Percentiles rank a stretch among this genome's conserved stretches.
Evolutionary conservation across 2,329 filamentous ascomycete species (phyloP).

Genomic region (Thelonectria discophora): DNA sequence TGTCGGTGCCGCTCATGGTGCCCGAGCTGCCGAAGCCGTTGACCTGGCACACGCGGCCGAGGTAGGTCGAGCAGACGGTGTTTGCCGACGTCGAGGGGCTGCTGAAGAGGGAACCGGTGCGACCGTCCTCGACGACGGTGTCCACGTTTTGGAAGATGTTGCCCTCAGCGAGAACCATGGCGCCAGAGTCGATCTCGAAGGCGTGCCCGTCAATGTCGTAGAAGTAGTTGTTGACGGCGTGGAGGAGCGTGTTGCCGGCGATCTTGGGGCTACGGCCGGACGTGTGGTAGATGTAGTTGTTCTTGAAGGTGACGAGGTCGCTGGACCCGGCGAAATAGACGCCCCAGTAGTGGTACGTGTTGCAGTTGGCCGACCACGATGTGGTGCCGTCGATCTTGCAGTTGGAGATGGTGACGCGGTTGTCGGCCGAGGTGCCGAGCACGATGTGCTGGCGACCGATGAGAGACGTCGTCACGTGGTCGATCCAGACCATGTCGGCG

Average conservation of each 20-base stretch:
- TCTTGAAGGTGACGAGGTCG: conserved; percentile 65
- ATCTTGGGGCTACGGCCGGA: conserved; percentile 67
- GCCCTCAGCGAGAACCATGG: conserved; percentile 62
- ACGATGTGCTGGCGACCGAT: conserved; percentile 70
- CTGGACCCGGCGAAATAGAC: conserved; percentile 65
- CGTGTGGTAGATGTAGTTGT: conserved; percentile 68
- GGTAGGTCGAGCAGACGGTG: conserved; percentile 51
- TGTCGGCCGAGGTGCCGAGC: conserved; percentile 61
- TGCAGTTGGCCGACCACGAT: conserved; percentile 64
- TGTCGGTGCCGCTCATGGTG: conserved; percentile 52
- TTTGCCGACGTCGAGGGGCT: conserved; percentile 46
- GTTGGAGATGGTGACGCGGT: conserved; percentile 69
- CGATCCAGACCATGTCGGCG: conserved; percentile 59
- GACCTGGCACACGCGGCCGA: conserved; percentile 60
- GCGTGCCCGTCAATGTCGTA: conserved; percentile 63
- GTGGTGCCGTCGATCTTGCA: conserved; percentile 64
- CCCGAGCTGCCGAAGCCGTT: conserved; percentile 59
- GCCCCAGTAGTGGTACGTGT: conserved; percentile 68
- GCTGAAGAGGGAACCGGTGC: conserved; percentile 47
- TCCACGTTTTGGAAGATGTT: conserved; percentile 66
- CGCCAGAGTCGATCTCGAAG: conserved; percentile 60
- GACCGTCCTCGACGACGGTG: conserved; percentile 49
- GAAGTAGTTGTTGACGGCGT: conserved; percentile 71
- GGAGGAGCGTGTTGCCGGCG: conserved; percentile 63
- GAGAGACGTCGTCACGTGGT: conserved; percentile 64